These are phyloP conservation scores for Talaromyces sp. DNA, from an alignment of 2,329 filamentous ascomycete genomes.

Conservation along the genomic window DNA sequence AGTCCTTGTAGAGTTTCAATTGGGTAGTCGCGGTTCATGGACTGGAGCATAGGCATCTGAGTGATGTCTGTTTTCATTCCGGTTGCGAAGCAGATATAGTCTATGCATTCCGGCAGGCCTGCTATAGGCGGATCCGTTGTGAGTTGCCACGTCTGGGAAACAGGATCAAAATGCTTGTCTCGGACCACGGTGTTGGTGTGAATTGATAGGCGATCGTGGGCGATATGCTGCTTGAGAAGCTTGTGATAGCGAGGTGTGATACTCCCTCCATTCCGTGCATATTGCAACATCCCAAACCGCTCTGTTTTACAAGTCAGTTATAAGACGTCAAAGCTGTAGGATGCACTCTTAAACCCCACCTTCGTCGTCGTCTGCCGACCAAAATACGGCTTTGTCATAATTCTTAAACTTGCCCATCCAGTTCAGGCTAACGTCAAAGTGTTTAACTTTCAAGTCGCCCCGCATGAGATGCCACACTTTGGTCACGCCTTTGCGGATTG, in stretches of 20 bases:
- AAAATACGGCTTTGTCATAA: conserved; percentile 70
- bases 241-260: conserved; percentile 66
- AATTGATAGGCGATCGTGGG: conserved; percentile 50
- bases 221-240: conserved; percentile 58
- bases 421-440: conserved; percentile 69
- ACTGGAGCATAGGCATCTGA: conserved; percentile 57
- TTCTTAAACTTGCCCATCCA: conserved; percentile 85
- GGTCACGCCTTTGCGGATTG: conserved; percentile 59
- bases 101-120: conserved; percentile 43
- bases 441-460: conserved; percentile 57
- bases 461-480: conserved; percentile 70
- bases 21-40: conserved; percentile 56
- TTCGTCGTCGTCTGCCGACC: conserved; percentile 67
- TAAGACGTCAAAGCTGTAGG: not conserved
- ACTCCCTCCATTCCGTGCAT: conserved; percentile 70
- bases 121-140: conserved; percentile 51
- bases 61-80: conserved; percentile 63
- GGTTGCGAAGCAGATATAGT: conserved; percentile 74
- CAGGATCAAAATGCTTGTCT: conserved; percentile 48
- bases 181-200: conserved; percentile 55
- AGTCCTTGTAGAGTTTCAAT: conserved; percentile 61
- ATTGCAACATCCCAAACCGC: conserved; percentile 60
- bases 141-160: conserved; percentile 48
- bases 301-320: conserved; percentile 36
- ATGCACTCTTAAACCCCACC: conserved; percentile 23